phyloP scores from a whole-genome alignment of 148 eudicot species.

The Oxyria digyna region DNA sequence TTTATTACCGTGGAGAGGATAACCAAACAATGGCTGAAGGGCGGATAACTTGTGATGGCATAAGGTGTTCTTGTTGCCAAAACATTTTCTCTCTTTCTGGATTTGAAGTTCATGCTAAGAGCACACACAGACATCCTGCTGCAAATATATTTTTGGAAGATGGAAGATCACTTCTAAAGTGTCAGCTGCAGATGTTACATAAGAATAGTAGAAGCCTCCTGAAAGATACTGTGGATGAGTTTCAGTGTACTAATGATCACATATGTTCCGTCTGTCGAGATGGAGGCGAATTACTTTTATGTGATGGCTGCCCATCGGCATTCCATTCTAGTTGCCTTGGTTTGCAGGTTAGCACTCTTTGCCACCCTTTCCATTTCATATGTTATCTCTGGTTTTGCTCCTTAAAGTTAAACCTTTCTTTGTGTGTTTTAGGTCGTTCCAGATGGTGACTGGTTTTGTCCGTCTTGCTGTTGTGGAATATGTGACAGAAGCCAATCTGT shows the following conservation, averaged over 20 bases:
- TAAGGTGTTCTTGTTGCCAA: conserved; percentile 70
- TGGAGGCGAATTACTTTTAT: conserved; percentile 71
- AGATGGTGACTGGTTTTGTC: conserved; percentile 93
- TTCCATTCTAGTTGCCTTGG: conserved; percentile 68
- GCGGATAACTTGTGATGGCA: conserved; percentile 49
- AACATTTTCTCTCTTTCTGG: conserved; percentile 33
- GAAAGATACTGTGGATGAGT: conserved; percentile 15
- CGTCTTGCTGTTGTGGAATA: conserved; percentile 76
- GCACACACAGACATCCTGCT: conserved; percentile 34
- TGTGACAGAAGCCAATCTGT: conserved; percentile 40
- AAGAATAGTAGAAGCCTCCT: conserved; percentile 7
- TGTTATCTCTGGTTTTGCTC: neutral
- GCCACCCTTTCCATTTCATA: neutral
- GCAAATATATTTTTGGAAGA: conserved; percentile 68
- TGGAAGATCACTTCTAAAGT: conserved; percentile 63
- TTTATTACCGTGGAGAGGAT: conserved; percentile 27
- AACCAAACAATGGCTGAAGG: conserved; percentile 33
- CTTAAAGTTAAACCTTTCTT: neutral
- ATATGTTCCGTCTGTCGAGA: conserved; percentile 75
- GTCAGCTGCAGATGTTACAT: conserved; percentile 48
- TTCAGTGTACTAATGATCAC: conserved; percentile 36
- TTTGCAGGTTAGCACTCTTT: conserved; percentile 39
- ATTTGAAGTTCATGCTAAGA: conserved; percentile 79
- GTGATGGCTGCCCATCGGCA: conserved; percentile 88
- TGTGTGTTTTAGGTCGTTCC: conserved; percentile 49